Percentiles rank a stretch among this genome's conserved stretches.
Conservation (phyloP, 257 asterid species). For the Marsdenia floribunda region DNA sequence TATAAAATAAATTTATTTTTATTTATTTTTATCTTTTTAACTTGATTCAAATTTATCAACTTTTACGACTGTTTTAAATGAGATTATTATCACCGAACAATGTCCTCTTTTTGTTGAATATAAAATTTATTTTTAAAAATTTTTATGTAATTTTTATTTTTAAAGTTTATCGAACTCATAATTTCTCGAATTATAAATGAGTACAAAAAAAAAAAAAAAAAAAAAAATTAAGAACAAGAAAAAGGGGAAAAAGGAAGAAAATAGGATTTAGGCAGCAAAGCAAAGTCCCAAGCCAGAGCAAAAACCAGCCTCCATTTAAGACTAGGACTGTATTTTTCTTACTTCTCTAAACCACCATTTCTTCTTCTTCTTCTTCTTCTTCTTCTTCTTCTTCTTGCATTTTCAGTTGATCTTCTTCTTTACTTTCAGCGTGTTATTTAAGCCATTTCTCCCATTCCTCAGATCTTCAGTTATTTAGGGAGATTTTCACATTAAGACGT, state of each 20-base stretch:
- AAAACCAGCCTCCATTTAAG: constrained; percentile 2
- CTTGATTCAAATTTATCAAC: too few species aligned
- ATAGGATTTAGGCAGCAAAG: background rate
- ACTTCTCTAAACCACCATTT: background rate
- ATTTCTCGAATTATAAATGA: too few species aligned
- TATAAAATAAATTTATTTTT: too few species aligned
- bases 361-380: background rate
- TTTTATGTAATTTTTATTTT: too few species aligned
- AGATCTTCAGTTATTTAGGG: constrained; percentile 2
- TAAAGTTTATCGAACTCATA: too few species aligned
- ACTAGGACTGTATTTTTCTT: background rate
- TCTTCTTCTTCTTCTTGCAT: background rate
- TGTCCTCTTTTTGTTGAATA: too few species aligned
- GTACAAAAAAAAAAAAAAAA: too few species aligned
- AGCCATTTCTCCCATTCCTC: constrained; percentile 1
- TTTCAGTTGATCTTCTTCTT: background rate
- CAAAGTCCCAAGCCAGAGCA: background rate
- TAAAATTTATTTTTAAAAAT: too few species aligned
- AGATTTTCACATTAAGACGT: background rate
- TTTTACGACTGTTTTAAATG: too few species aligned
- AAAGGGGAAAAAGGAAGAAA: background rate
- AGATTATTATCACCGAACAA: too few species aligned
- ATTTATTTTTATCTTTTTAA: too few species aligned
- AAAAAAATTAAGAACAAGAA: too few species aligned
- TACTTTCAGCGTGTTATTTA: constrained; percentile 15